phyloP scores from a whole-genome alignment of 495 filamentous ascomycete genomes.

The Penicillium desertorum region DNA sequence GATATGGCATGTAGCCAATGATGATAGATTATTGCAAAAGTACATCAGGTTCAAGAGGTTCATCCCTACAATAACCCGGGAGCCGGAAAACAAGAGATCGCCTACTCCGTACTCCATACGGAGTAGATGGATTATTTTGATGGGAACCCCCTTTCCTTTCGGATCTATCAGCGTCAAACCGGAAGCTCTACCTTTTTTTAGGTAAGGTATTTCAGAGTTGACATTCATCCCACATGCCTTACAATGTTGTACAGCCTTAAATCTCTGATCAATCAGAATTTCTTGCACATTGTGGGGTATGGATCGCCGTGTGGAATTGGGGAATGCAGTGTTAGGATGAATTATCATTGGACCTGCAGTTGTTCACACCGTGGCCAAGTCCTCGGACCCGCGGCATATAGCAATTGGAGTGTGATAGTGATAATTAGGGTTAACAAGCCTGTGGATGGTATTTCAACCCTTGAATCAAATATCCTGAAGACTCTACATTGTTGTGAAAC shows the following conservation, averaged over 20 bases:
- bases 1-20: constrained; percentile 1
- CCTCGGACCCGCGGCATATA: constrained; percentile 16
- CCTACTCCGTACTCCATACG: background rate
- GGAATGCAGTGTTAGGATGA: constrained; percentile 14
- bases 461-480: background rate
- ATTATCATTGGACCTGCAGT: constrained; percentile 21
- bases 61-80: constrained; percentile 8
- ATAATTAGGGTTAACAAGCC: constrained; percentile 1
- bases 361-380: constrained; percentile 10
- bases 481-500: background rate
- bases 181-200: background rate
- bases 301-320: constrained; percentile 26
- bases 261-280: background rate
- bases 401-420: constrained; percentile 6
- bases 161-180: background rate
- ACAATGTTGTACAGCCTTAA: background rate
- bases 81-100: constrained; percentile 17
- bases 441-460: background rate
- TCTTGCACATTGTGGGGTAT: constrained; percentile 32
- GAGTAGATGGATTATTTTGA: constrained; percentile 16
- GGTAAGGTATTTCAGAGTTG: background rate
- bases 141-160: constrained; percentile 11
- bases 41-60: background rate
- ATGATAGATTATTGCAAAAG: background rate
- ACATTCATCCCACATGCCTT: background rate